Percentiles rank a stretch among this genome's conserved stretches.
These are phyloP conservation scores for Tilletia walkeri DNA, from an alignment of 1,284 basidiomycete species.

Conservation along the genomic window DNA sequence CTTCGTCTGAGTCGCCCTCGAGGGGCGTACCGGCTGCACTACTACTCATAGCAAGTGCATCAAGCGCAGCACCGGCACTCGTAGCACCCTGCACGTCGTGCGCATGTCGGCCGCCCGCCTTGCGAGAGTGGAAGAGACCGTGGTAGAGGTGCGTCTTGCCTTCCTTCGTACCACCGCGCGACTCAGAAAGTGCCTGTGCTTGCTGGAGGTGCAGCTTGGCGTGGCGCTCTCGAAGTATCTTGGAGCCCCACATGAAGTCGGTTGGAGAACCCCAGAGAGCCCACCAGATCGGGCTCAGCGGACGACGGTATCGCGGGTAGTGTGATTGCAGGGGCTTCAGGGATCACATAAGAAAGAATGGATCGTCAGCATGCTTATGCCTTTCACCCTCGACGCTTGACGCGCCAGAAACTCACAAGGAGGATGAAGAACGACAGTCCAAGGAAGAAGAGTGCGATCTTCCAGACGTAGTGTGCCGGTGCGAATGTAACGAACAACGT, in stretches of 20 bases:
- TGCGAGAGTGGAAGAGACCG: neutral
- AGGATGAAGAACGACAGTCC: conserved; percentile 51
- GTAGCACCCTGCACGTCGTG: neutral
- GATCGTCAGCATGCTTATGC: too few species aligned
- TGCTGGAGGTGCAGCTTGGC: conserved; percentile 3
- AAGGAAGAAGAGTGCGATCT: conserved; percentile 40
- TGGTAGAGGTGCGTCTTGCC: neutral
- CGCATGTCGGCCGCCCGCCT: neutral
- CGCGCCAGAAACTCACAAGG: conserved; percentile 21
- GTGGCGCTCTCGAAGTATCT: conserved; percentile 49
- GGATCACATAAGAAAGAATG: neutral
- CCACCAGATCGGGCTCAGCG: conserved; percentile 54
- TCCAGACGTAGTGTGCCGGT: conserved; percentile 40
- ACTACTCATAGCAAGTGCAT: conserved; percentile 27
- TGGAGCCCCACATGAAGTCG: conserved; percentile 52
- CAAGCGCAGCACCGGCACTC: neutral
- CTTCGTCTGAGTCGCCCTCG: neutral
- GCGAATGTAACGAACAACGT: conserved; percentile 44
- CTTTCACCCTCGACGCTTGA: too few species aligned
- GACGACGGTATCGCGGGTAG: conserved; percentile 53
- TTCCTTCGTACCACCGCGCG: neutral
- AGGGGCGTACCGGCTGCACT: neutral
- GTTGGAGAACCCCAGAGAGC: conserved; percentile 51
- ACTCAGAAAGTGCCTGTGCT: neutral
- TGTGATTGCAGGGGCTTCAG: conserved; percentile 47